Evolutionary conservation across 2,329 filamentous ascomycete genomes (phyloP), one percentile per base, ranked within the genome.

Genomic region (Pyrenochaeta sp.): DNA sequence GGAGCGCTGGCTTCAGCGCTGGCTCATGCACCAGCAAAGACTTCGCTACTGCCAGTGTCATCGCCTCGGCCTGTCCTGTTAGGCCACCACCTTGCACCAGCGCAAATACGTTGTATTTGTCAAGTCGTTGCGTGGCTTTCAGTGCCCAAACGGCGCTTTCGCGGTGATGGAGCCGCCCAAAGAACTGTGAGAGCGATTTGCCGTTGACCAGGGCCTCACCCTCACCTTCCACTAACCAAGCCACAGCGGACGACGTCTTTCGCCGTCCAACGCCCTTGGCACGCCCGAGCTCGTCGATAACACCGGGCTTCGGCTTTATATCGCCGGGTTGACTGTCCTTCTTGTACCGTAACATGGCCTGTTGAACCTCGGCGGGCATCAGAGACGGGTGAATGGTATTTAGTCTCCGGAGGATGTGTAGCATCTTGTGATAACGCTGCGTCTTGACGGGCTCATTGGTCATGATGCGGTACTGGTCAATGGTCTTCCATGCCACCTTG

Each of bases 41-140:
- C 73, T 93, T 94, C 43, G 89, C 88, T 67, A 97, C 82, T 14
- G 90, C 94, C 74, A 99, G 74, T 28, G 93, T 95, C 63, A 97
- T 82, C 22, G 94, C 92, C 74, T 99, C 94, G 6, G 94, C 93
- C 74, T 99, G 95, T 2, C 94, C 94, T 35, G 94, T 99, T 34
- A 89, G 88, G 60, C 94, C 94, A 56, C 94, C 94, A 42, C 94
- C 94, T 46, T 82, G 80, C 3, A 91, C 89, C 35, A 89, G 74
- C 39, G 87, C 92, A 86, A 90, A 99, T 3, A 96, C 84, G 65
- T 99, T 99, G 79, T 99, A 99, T 73, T 96, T 97, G 78, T 96
- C 91, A 54, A 96, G 74, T 53, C 94, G 81, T 29, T 88, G 80
- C 17, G 91, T 95, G 35, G 85, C 81, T 63, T 92, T 90, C 64